Percentiles rank a stretch among this genome's conserved stretches.
These are phyloP conservation scores for Pseudocercospora crystallina DNA, from an alignment of 2,329 filamentous ascomycete genomes.

Conservation along the genomic window DNA sequence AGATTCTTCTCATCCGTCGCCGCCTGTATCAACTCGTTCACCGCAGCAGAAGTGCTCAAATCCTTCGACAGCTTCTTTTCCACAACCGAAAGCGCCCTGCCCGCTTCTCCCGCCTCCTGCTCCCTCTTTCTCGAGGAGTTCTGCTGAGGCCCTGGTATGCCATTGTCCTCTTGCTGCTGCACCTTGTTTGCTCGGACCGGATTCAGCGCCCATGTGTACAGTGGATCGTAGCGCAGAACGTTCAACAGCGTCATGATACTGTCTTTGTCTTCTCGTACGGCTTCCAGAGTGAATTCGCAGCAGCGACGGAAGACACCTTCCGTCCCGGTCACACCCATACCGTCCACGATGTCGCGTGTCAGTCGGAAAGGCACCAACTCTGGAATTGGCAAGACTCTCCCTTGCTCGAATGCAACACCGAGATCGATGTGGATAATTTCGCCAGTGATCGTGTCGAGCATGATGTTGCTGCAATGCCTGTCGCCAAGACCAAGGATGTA, in stretches of 20 bases:
- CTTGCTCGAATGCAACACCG: conserved; percentile 94
- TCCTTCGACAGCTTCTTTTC: conserved; percentile 95
- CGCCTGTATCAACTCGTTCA: conserved; percentile 95
- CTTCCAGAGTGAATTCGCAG: conserved; percentile 95
- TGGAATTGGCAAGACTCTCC: conserved; percentile 88
- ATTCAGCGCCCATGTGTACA: conserved; percentile 94
- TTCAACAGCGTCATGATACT: conserved; percentile 99
- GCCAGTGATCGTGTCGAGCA: conserved; percentile 83
- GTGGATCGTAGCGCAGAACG: conserved; percentile 93
- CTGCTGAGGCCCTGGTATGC: conserved; percentile 18
- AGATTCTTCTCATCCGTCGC: conserved; percentile 91
- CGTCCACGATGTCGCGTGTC: conserved; percentile 91
- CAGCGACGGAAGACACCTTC: conserved; percentile 97
- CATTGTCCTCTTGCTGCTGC: conserved; percentile 52
- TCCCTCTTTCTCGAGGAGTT: conserved; percentile 38
- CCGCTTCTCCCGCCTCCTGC: conserved; percentile 74
- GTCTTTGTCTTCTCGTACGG: conserved; percentile 90
- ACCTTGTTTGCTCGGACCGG: conserved; percentile 64
- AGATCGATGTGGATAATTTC: conserved; percentile 97
- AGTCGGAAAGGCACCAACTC: conserved; percentile 95
- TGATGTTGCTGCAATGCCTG: conserved; percentile 93
- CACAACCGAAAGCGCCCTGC: conserved; percentile 87
- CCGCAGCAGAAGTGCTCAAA: conserved; percentile 88
- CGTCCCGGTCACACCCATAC: conserved; percentile 91
- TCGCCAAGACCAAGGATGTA: conserved; percentile 87